Conservation (phyloP, 768 basidiomycete species). For the Suillus subaureus region DNA sequence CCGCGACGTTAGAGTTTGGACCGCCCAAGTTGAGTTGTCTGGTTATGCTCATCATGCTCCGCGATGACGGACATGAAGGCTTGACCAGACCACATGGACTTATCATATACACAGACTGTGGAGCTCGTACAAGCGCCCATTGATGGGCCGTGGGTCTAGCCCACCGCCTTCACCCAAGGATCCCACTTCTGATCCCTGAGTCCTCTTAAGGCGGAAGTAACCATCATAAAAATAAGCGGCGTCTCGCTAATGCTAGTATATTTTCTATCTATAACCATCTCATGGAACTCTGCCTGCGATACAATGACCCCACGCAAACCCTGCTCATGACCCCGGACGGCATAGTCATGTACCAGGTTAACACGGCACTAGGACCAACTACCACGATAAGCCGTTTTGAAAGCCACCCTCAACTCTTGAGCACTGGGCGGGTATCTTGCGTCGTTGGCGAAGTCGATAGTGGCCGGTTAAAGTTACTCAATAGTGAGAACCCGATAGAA, state of each 20-base stretch:
- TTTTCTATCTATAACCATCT: not conserved
- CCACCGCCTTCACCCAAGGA: not conserved
- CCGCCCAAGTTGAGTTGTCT: not conserved
- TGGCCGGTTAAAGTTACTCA: conserved; percentile 28
- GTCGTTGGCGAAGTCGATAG: conserved; percentile 37
- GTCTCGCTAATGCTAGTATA: not conserved
- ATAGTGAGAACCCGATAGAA: conserved; percentile 9
- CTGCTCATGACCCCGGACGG: conserved; percentile 37
- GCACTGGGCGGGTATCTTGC: conserved; percentile 35
- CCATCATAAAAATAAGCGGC: not conserved
- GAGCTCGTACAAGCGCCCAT: not conserved
- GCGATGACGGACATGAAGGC: not conserved
- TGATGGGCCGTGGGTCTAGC: conserved; percentile 4
- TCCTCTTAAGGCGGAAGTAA: too few species aligned
- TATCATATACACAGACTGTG: not conserved
- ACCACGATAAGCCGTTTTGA: conserved; percentile 25
- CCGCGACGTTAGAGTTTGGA: not conserved
- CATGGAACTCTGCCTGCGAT: conserved; percentile 12
- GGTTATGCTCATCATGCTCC: not conserved
- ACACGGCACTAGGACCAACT: conserved; percentile 23
- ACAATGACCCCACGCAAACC: conserved; percentile 43
- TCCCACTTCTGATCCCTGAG: not conserved
- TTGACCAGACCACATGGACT: not conserved
- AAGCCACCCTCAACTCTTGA: conserved; percentile 16
- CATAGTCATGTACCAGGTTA: conserved; percentile 35